Evolutionary conservation across 2,329 filamentous ascomycete genomes (phyloP).

Genomic region (Tolypocladium guangdongense): DNA sequence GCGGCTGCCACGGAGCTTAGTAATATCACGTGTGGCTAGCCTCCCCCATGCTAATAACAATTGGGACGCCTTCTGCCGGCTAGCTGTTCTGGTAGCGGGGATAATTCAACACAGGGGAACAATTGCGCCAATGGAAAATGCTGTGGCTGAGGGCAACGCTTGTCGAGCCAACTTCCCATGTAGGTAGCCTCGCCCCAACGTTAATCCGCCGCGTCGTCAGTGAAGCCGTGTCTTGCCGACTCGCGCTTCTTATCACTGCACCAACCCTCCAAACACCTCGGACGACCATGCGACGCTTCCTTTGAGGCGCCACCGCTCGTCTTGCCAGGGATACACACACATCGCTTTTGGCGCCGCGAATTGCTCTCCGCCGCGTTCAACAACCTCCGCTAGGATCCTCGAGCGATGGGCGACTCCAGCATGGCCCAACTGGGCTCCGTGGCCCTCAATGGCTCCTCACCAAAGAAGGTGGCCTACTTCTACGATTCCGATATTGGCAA

Average conservation of each 20-base stretch:
- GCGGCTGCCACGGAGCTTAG: constrained; percentile 3
- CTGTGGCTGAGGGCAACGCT: neutral
- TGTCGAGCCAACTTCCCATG: neutral
- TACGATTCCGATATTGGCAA: constrained; percentile 98
- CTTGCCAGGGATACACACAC: neutral
- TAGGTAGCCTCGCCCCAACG: constrained; percentile 10
- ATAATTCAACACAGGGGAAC: neutral
- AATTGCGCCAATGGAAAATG: neutral
- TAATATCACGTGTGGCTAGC: constrained; percentile 8
- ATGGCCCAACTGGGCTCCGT: constrained; percentile 30
- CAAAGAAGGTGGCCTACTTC: constrained; percentile 91
- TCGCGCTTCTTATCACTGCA: constrained; percentile 3
- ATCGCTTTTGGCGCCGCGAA: neutral
- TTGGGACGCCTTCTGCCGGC: neutral
- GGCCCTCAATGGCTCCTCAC: constrained; percentile 34
- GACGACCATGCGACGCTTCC: neutral
- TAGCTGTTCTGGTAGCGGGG: neutral
- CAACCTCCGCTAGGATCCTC: neutral
- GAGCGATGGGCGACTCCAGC: constrained; percentile 25
- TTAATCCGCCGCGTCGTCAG: constrained; percentile 17
- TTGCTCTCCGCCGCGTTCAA: neutral
- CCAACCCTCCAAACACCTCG: neutral
- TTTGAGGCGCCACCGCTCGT: neutral
- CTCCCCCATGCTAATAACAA: too few relatives aligned
- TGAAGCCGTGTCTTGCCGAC: constrained; percentile 8